Base-by-base conservation (phyloP, 306 rosid species). In the Vicia sativa region DNA sequence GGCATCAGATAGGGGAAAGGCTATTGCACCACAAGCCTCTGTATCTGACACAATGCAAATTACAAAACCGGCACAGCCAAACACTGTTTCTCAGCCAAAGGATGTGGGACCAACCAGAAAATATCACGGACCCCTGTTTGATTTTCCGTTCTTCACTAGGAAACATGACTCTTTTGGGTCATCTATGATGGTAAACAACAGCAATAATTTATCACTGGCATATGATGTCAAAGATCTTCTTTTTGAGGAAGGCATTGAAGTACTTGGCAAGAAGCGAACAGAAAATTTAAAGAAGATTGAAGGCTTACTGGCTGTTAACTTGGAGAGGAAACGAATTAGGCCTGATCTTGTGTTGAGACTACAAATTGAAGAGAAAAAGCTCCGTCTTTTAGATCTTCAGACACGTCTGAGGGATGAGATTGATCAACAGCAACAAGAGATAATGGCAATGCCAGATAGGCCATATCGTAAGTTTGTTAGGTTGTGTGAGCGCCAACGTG, bases 391-490 rank as follows among this genome's bases (percentile, higher is more conserved):
- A 74, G 96, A 84, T 83, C 78, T 88, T 53, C 99, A 90, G 80
- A 80, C 96, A 23, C 97, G 92, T 35, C 82, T 95, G 72, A 87
- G 96, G 80, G 96, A 90, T 53, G 97, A 90, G 82, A 87, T 95
- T 71, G 99, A 95, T 85, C 96, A 88, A 64, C 99, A 90, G 49
- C 99, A 95, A 74, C 99, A 95, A 78, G 95, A 95, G 86, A 90
- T 95, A 80, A 88, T 95, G 97, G 96, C 97, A 70, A 95, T 95
- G 97, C 92, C 97, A 25, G 99, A 95, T 55, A 88, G 99, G 80
- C 97, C 96, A 62, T 90, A 95, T 75, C 88, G 97, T 16, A 95
- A 90, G 88, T 95, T 95, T 85, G 99, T 95, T 62, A 85, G 92
- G 49, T 68, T 90, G 70, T 95, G 99, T 63, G 99, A 95, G 77